phyloP scores from a whole-genome alignment of 1,284 basidiomycete species.

The Fomes fomentarius region DNA sequence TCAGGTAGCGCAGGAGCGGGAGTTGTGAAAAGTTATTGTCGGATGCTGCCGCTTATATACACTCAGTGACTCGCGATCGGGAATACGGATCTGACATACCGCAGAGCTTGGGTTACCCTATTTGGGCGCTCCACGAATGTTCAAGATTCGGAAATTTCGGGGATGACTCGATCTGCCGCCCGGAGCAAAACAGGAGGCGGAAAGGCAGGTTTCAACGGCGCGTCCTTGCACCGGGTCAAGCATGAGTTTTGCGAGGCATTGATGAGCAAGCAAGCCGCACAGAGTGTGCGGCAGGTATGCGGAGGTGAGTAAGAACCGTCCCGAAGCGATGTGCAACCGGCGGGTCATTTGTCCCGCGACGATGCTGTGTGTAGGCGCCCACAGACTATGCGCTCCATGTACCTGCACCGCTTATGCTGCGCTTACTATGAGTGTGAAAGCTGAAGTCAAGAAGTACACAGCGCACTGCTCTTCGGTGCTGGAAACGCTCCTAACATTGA shows the following conservation, averaged over 20 bases:
- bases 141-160: too few relatives aligned
- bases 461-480: too few relatives aligned
- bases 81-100: slow-evolving; percentile 1
- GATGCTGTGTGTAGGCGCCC: background rate
- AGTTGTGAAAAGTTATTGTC: background rate
- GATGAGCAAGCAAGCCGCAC: slow-evolving; percentile 11
- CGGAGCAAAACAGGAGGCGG: background rate
- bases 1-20: slow-evolving; percentile 1
- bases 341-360: background rate
- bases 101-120: background rate
- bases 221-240: background rate
- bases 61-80: slow-evolving; percentile 2
- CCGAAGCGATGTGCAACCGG: slow-evolving; percentile 1
- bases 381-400: background rate
- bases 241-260: background rate
- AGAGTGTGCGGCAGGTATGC: background rate
- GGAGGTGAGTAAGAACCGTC: slow-evolving; percentile 17
- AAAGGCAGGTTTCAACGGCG: background rate
- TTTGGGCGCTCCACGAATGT: background rate
- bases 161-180: background rate
- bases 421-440: too few relatives aligned
- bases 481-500: too few relatives aligned
- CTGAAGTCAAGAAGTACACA: too few relatives aligned
- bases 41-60: slow-evolving; percentile 12
- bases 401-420: too few relatives aligned